A percentile compares a stretch with the other conserved stretches of the same genome.
phyloP scores from a whole-genome alignment of 768 basidiomycete genomes.

The Pseudohyphozyma bogoriensis region DNA sequence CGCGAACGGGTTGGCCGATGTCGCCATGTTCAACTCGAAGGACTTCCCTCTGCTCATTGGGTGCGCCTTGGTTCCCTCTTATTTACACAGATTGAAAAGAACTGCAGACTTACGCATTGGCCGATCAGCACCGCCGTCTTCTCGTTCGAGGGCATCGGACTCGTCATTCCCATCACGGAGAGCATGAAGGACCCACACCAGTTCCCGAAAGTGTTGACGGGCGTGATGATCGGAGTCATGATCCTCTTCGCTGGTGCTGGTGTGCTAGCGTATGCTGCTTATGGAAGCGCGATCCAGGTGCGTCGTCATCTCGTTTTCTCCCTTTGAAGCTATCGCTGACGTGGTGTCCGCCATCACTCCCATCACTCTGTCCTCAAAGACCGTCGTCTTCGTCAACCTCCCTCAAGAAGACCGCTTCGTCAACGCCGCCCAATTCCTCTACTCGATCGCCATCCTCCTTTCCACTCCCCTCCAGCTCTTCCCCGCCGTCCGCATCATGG shows the following conservation, averaged over 20 bases:
- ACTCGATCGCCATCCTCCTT: conserved; percentile 73
- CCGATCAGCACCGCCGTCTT: conserved; percentile 78
- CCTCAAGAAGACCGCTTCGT: conserved; percentile 73
- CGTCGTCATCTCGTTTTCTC: neutral
- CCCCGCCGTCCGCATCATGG: conserved; percentile 94
- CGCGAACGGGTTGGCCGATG: conserved; percentile 59
- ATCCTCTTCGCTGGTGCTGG: conserved; percentile 28
- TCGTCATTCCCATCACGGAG: conserved; percentile 96
- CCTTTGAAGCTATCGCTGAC: too few relatives aligned
- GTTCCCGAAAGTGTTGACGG: conserved; percentile 76
- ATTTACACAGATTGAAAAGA: too few relatives aligned
- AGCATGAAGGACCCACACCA: conserved; percentile 91
- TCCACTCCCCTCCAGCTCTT: conserved; percentile 92
- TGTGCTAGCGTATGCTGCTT: conserved; percentile 11
- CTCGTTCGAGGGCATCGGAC: conserved; percentile 93
- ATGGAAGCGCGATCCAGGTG: conserved; percentile 20
- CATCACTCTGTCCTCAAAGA: conserved; percentile 71
- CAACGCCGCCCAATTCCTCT: conserved; percentile 54
- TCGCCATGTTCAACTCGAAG: conserved; percentile 75
- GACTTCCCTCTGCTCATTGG: conserved; percentile 89
- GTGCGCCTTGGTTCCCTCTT: conserved; percentile 42
- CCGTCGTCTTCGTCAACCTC: conserved; percentile 90
- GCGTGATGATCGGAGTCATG: conserved; percentile 79
- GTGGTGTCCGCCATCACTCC: too few relatives aligned
- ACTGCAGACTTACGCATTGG: too few relatives aligned